Base-by-base conservation (phyloP, 352 stramenopile genomes). In the Phytophthora foliorum region DNA sequence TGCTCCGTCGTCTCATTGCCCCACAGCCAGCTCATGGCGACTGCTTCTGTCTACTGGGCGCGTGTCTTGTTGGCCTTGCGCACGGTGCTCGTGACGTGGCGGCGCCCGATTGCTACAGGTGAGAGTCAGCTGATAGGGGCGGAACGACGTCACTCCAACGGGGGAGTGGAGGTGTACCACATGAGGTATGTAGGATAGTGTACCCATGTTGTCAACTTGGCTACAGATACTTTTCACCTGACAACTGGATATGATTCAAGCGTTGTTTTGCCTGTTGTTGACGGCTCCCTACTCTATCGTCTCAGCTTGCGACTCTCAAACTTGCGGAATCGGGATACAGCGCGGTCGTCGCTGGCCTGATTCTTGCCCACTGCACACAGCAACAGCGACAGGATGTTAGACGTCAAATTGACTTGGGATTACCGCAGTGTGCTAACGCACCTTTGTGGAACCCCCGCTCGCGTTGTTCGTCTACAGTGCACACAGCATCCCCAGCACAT, bases 1-100 rank as follows among this genome's bases (percentile, higher is more conserved):
- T 95, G 88, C 70, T 93, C 88, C 36, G 84, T 91, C 61, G 88
- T 94, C 77, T 93, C 88, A 62, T 95, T 93, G 19, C 78, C 82
- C 88, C 88, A 95, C 45, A 95, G 53, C 88, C 88, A 95, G 63
- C 88, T 95, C 84, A 92, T 90, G 44, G 17, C 42, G 31, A 9
- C 14, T 55, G 4, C 21, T 29, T 45, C 14, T 24, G 11, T 34
- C 42, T 53, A 27, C 39, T 31, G 11, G 17, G 50, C 57, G 34
- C 57, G 29, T 55, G 38, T 46, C 57, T 63, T 44, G 27, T 63
- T 44, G 27, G 14, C 24, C 39, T 10, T 31, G 27, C 24, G n/a
- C 25, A 27, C 29, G 17, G 14, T 19, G 36, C 27, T 61, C 22
- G 65, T 73, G 65, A 73, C 65, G 63, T 71, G 63, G 63, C 63